Conservation (phyloP, 2,329 filamentous ascomycete genomes). For the Ophiostoma novo-ulmi region DNA sequence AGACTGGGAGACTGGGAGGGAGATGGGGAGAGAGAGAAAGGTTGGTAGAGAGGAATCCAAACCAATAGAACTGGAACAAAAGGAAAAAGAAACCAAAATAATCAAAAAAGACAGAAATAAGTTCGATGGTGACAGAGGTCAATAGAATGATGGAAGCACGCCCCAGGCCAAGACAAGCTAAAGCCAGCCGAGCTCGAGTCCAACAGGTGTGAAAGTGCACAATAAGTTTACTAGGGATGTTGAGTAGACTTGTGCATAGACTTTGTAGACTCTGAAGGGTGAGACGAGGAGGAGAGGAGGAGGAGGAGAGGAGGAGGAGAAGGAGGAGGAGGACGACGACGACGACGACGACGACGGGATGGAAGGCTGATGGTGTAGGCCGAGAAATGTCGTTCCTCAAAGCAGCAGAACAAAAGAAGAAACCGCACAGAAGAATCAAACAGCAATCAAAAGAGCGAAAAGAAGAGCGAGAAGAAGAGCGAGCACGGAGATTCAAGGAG, state of each 20-base stretch:
- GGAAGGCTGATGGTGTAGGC: neutral
- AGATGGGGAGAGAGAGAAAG: neutral
- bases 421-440: neutral
- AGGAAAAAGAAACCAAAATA: neutral
- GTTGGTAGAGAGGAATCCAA: neutral
- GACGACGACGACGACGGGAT: too few relatives aligned
- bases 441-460: neutral
- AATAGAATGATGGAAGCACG: constrained; percentile 27
- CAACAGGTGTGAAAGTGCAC: constrained; percentile 10
- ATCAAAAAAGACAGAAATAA: neutral
- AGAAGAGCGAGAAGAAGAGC: neutral
- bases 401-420: neutral
- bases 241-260: too few relatives aligned
- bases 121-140: constrained; percentile 26
- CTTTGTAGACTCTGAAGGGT: too few relatives aligned
- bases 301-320: neutral
- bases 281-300: neutral
- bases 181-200: neutral
- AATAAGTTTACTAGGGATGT: neutral
- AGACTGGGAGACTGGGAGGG: neutral
- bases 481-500: neutral
- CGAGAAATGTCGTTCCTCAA: neutral
- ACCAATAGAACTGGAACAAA: neutral
- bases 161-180: constrained; percentile 20
- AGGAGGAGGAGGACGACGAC: neutral